These are phyloP conservation scores for Jaltomata sinuosa DNA, from an alignment of 257 asterid genomes.

Conservation along the genomic window DNA sequence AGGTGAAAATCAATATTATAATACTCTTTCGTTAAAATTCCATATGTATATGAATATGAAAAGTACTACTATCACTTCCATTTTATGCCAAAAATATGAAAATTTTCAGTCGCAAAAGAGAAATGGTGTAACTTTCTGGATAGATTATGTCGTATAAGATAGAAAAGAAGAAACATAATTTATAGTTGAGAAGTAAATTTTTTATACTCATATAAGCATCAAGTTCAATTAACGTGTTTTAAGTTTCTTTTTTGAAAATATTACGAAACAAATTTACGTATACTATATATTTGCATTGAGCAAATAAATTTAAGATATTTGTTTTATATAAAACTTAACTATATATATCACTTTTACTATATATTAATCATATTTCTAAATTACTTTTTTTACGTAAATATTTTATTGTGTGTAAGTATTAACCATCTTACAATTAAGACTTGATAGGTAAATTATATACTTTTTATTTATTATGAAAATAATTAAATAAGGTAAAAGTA, in stretches of 20 bases:
- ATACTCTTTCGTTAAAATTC: neutral
- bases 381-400: neutral
- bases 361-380: neutral
- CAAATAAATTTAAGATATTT: neutral
- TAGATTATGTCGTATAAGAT: too few species aligned
- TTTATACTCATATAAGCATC: too few species aligned
- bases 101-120: too few species aligned
- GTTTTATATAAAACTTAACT: neutral
- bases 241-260: too few species aligned
- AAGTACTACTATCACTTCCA: too few species aligned
- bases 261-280: too few species aligned
- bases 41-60: neutral
- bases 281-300: too few species aligned
- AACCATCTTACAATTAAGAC: neutral
- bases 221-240: too few species aligned
- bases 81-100: neutral
- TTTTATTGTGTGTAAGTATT: neutral
- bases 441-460: neutral
- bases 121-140: neutral
- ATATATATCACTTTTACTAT: neutral
- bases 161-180: too few species aligned
- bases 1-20: neutral
- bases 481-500: neutral
- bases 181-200: too few species aligned
- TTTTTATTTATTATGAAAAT: neutral